Evolutionary conservation across 1,284 basidiomycete species (phyloP), one percentile per base, ranked within the genome.

Genomic region (Pseudozyma pruni): DNA sequence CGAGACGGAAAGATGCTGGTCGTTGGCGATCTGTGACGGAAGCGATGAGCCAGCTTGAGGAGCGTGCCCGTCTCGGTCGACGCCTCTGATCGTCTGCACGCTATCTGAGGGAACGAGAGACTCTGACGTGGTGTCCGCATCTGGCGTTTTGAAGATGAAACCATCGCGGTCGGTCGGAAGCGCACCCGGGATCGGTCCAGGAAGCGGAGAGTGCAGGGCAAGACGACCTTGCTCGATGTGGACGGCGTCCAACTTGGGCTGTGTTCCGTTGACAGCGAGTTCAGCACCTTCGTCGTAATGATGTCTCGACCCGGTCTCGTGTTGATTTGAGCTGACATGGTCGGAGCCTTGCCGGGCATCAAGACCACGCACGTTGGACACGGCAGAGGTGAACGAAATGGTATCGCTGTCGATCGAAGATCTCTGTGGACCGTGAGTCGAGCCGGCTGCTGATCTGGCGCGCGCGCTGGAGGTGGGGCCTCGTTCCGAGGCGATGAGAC

Each of bases 351-450:
- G 40, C 14, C 29, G 34, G 16, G 43, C 17, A 17, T 67, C 45
- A 8, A n/a, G 10, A 10, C 38, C 42, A 9, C 51, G 51, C 7
- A 68, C 59, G 27, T 66, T 32, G 13, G 72, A 68, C 19, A 64
- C 38, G 9, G 72, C 72, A 8, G 74, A 76, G 16, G 64, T 39
- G 48, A 76, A 76, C 6, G 74, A 74, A 25, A 47, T 47, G 25
- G 50, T 44, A 23, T 74, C 74, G 62, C 74, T 76, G 35, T 72
- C 72, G 14, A 56, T 22, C 4, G 74, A 74, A 4, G 55, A 59
- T 20, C 66, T 42, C 23, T 48, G 50, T 4, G 57, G 20, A 23
- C 19, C 44, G n/a, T 43, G 37, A 14, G 20, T 27, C 23, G 51
- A 42, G 1, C 27, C 47, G 14, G 27, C 23, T 5, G 23, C 27